Conservation (phyloP, 2,329 filamentous ascomycete genomes). For the Talaromyces sp. region DNA sequence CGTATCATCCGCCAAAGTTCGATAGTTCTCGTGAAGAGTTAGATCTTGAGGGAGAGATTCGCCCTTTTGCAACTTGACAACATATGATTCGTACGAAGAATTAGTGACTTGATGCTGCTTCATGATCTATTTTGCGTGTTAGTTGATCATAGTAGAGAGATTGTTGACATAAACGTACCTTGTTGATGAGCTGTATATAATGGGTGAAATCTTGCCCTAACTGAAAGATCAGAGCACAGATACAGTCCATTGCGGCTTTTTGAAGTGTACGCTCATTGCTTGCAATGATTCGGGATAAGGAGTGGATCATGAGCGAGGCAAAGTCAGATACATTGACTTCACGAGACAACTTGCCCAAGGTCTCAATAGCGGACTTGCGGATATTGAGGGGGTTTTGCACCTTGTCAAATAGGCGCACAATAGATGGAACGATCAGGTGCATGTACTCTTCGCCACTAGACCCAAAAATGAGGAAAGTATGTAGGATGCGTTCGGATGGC, state of each 20-base stretch:
- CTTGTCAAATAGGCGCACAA: constrained; percentile 91
- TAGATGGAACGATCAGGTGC: constrained; percentile 95
- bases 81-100: constrained; percentile 85
- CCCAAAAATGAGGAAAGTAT: constrained; percentile 93
- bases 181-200: constrained; percentile 90
- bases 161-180: constrained; percentile 47
- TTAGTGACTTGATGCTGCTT: constrained; percentile 77
- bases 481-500: constrained; percentile 84
- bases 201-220: constrained; percentile 92
- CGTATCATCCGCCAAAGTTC: constrained; percentile 72
- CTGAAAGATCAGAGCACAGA: constrained; percentile 93
- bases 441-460: constrained; percentile 97
- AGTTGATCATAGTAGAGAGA: not conserved
- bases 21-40: constrained; percentile 77
- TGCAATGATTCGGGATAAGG: constrained; percentile 75
- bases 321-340: constrained; percentile 98
- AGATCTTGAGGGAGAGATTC: constrained; percentile 94
- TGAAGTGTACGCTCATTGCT: constrained; percentile 69
- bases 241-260: constrained; percentile 81
- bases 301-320: constrained; percentile 93
- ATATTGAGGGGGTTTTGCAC: constrained; percentile 74
- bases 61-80: constrained; percentile 89
- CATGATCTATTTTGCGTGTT: constrained; percentile 46
- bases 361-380: constrained; percentile 86
- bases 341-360: constrained; percentile 85